These are phyloP conservation scores for Neoarthrinium moseri DNA, from an alignment of 2,329 filamentous ascomycete genomes.

Conservation along the genomic window DNA sequence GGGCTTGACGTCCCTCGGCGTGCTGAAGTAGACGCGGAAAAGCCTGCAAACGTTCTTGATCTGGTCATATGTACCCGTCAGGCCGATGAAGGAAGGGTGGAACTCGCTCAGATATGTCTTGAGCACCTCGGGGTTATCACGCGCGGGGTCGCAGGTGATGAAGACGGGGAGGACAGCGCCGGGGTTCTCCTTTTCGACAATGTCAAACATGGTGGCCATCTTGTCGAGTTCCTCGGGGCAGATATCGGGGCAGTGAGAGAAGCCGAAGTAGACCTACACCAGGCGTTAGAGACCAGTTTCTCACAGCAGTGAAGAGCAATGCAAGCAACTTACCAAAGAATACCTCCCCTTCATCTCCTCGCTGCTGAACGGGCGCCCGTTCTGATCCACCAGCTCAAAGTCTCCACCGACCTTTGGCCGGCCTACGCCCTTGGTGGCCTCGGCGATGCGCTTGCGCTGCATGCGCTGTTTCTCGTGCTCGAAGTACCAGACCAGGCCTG, in stretches of 20 bases:
- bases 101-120: constrained; percentile 89
- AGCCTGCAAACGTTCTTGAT: constrained; percentile 93
- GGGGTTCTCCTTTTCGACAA: constrained; percentile 52
- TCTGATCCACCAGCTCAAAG: constrained; percentile 79
- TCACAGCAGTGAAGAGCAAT: not conserved
- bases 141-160: constrained; percentile 91
- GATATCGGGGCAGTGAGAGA: constrained; percentile 97
- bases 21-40: constrained; percentile 97
- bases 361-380: constrained; percentile 75
- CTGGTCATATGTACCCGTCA: constrained; percentile 92
- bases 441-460: constrained; percentile 83
- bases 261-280: constrained; percentile 91
- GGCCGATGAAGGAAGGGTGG: constrained; percentile 78
- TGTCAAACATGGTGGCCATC: constrained; percentile 94
- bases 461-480: constrained; percentile 89
- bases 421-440: constrained; percentile 90
- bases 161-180: constrained; percentile 73
- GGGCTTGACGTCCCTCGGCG: constrained; percentile 80
- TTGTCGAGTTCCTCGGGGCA: constrained; percentile 99
- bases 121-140: constrained; percentile 82
- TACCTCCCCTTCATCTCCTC: constrained; percentile 86
- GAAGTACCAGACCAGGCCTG: constrained; percentile 83
- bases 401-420: constrained; percentile 88
- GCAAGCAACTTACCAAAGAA: constrained; percentile 57
- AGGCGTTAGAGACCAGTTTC: constrained; percentile 1